Base-by-base conservation (phyloP, 1,284 basidiomycete species). In the Trichosporon sp. region DNA sequence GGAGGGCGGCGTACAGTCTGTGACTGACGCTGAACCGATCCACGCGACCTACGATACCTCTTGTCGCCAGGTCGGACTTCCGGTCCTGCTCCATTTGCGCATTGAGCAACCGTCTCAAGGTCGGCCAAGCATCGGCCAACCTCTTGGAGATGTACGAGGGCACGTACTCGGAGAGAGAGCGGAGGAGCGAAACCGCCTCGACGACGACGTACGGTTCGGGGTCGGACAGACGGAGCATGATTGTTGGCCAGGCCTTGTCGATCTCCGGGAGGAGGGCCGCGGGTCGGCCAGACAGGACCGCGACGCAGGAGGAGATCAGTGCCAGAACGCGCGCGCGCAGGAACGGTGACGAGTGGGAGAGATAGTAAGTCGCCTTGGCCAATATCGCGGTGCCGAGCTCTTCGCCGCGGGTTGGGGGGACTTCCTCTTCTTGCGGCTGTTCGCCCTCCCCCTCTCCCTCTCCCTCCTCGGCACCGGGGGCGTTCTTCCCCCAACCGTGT, bases 111-210 rank as follows among this genome's bases (percentile, higher is more conserved):
- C 75, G 78, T 51, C 85, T 85, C 78, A 96, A 92, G 35, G 87
- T 88, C 1, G 95, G 95, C 94, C 94, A 96, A 16, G 93, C 88
- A 75, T 96, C 92, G 88, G 93, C 91, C 19, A 97, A 88, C 66
- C 91, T 86, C 37, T 89, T 86, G 64, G 88, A 88, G 91, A 97
- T 93, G 84, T 93, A 96, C 67, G 88, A 88, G 14, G 94, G 94
- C 21, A 90, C 88, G 75, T 91, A 86, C 43, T 78, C 83, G 0
- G 89, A 87, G 32, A 98, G 85, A 0, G 88, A 83, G 72, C 92
- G 91, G 16, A 96, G 84, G 40, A 96, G 85, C 1, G 83, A 84
- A 1, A 90, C 90, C 0, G 92, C 90, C 51, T 91, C 90, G 71
- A 88, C 88, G 67, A 93, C 88, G 40, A 97, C 93, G 77, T 89